A percentile compares a stretch with the other conserved stretches of the same genome.
phyloP scores from a whole-genome alignment of 129 eudicot species.

The Erigeron canadensis region DNA sequence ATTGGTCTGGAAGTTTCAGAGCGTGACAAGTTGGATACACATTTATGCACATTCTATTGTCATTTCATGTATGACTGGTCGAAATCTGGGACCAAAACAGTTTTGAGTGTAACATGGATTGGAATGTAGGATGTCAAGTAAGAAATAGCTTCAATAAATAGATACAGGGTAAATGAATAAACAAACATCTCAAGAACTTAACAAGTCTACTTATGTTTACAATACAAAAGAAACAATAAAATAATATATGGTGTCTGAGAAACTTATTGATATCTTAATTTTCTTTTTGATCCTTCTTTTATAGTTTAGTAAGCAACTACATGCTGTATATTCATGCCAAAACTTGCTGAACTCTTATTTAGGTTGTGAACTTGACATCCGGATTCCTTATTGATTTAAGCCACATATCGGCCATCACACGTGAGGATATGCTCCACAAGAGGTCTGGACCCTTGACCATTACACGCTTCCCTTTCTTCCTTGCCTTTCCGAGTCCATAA shows the following conservation, averaged over 20 bases:
- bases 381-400: slow-evolving; percentile 90
- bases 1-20: too few relatives aligned
- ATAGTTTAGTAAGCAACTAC: slow-evolving; percentile 2
- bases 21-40: too few relatives aligned
- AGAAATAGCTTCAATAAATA: slow-evolving; percentile 3
- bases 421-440: slow-evolving; percentile 85
- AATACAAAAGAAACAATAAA: slow-evolving; percentile 20
- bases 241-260: slow-evolving; percentile 14
- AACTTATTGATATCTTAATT: slow-evolving; percentile 10
- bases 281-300: slow-evolving; percentile 22
- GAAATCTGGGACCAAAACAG: too few relatives aligned
- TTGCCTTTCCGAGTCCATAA: slow-evolving; percentile 66
- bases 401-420: slow-evolving; percentile 98
- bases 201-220: slow-evolving; percentile 13
- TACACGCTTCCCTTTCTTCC: slow-evolving; percentile 56
- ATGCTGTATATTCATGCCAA: slow-evolving; percentile 14
- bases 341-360: background rate
- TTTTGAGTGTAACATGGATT: too few relatives aligned
- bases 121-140: too few relatives aligned
- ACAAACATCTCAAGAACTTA: slow-evolving; percentile 9
- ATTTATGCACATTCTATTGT: too few relatives aligned
- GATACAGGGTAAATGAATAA: slow-evolving; percentile 20
- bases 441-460: slow-evolving; percentile 58
- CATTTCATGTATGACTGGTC: too few relatives aligned
- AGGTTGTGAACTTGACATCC: slow-evolving; percentile 66